A percentile compares a stretch with the other conserved stretches of the same genome.
Conservation (phyloP, 495 filamentous ascomycete species). For the Penicillium pulvis region DNA sequence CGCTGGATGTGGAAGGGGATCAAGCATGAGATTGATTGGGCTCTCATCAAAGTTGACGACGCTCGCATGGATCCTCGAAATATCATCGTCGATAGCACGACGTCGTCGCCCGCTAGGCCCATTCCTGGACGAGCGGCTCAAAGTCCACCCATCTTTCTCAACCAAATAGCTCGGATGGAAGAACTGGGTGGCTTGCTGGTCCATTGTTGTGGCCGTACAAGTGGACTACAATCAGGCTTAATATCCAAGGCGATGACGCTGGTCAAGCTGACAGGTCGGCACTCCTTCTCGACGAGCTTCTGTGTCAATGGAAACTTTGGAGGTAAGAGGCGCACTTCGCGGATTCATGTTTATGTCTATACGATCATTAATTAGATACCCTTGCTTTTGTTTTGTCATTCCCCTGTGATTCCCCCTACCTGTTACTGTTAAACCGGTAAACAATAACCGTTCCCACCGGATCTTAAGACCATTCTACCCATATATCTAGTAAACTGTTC, state of each 20-base stretch:
- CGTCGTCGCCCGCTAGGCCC: slow-evolving; percentile 15
- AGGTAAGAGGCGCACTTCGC: slow-evolving; percentile 46
- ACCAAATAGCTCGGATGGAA: slow-evolving; percentile 47
- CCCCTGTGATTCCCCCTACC: slow-evolving; percentile 7
- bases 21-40: slow-evolving; percentile 95
- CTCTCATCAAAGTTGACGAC: slow-evolving; percentile 77
- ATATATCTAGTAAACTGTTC: slow-evolving; percentile 28
- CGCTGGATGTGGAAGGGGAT: slow-evolving; percentile 65
- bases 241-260: slow-evolving; percentile 75
- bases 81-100: slow-evolving; percentile 54
- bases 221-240: slow-evolving; percentile 74
- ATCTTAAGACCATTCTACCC: slow-evolving; percentile 11
- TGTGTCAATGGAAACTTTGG: slow-evolving; percentile 73
- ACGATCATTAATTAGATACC: slow-evolving; percentile 37
- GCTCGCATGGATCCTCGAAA: slow-evolving; percentile 73
- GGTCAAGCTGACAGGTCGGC: slow-evolving; percentile 79
- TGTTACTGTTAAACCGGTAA: slow-evolving; percentile 22
- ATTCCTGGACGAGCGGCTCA: slow-evolving; percentile 19
- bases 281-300: slow-evolving; percentile 80
- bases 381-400: slow-evolving; percentile 20
- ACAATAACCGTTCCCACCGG: slow-evolving; percentile 15
- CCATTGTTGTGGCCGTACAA: slow-evolving; percentile 90
- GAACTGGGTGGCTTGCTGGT: slow-evolving; percentile 72
- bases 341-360: slow-evolving; percentile 31
- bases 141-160: slow-evolving; percentile 41